Base-by-base conservation (phyloP, 768 basidiomycete species). In the Exidia glandulosa region DNA sequence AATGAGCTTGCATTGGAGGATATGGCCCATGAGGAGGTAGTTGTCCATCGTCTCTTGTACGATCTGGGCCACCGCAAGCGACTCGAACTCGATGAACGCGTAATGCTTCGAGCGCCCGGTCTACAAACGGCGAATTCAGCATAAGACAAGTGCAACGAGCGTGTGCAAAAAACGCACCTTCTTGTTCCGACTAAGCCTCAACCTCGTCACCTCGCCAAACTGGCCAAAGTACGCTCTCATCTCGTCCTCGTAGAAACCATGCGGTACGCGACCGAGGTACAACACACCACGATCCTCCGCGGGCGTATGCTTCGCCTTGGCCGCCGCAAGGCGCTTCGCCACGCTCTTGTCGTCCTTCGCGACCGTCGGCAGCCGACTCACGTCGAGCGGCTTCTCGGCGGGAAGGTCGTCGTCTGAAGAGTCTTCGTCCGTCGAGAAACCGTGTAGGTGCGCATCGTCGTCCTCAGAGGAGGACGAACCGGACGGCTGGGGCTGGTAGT, bases 31-130 rank as follows among this genome's bases (percentile, higher is more conserved):
- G 63, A 99, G 79, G 37, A 99, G 81, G 72, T 97, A 99, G 75
- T 96, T 98, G 79, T 99, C 85, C 96, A 98, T 98, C 50, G 95
- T 98, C 68, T 98, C 96, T 2, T 90, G 87, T 7, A 96, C 96
- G 63, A 99, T 97, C 68, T 94, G 76, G 0, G 96, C 94, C 32
- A 98, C 94, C 0, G 87, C 79, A 23, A 83, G 80, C 47, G 91
- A 94, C 59, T 86, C 83, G 71, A 99, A 96, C 73, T 98, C 95
- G 67, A 99, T 78, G 77, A 95, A 98, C 2, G 84, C 95, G 72
- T 95, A 98, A 72, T 97, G 95, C 74, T 97, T 99, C 52, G 95
- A 95, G 63, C 81, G 81, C 58, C 96, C 96, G 14, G 93, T 95
- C 94, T 97, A 64, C 12, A 30, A 23, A n/a, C 36, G 41, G 59